Evolutionary conservation across 805 yeast genomes (phyloP).

Genomic region (Candida mattraensis): DNA sequence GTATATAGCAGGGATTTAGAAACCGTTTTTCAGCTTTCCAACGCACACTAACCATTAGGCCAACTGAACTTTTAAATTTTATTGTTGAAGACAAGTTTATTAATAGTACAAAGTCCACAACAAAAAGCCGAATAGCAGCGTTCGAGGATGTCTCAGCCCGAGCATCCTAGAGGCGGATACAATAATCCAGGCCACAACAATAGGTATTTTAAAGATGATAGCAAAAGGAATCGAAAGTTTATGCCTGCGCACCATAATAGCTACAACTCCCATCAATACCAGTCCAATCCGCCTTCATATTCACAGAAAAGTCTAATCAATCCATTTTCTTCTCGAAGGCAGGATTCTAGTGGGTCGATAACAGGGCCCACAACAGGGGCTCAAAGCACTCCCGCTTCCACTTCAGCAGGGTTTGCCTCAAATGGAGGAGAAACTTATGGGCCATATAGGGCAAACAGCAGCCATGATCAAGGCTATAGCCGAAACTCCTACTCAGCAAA

Average conservation of each 20-base stretch:
- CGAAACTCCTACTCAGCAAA: conserved; percentile 14
- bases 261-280: conserved; percentile 12
- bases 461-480: conserved; percentile 14
- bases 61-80: too few relatives aligned
- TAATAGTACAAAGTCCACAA: too few relatives aligned
- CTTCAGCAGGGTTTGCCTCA: conserved; percentile 4
- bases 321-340: conserved; percentile 34
- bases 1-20: too few relatives aligned
- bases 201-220: conserved; percentile 28
- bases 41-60: too few relatives aligned
- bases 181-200: conserved; percentile 14
- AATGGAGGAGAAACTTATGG: conserved; percentile 9
- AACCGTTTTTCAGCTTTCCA: too few relatives aligned
- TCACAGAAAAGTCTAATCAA: conserved; percentile 24
- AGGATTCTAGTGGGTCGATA: conserved; percentile 13
- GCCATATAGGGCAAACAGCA: conserved; percentile 15
- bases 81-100: too few relatives aligned
- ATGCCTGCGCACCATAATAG: conserved; percentile 18
- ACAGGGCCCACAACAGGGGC: conserved; percentile 10
- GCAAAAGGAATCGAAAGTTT: conserved; percentile 26
- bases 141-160: conserved; percentile 22
- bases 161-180: conserved; percentile 20
- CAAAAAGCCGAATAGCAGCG: too few relatives aligned
- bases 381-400: conserved; percentile 2
- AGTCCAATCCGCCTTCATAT: conserved; percentile 17